Percentiles rank a stretch among this genome's conserved stretches.
These are phyloP conservation scores for Backusella liffmaniae DNA, from an alignment of 192 early-diverging fungal genomes.

Conservation along the genomic window DNA sequence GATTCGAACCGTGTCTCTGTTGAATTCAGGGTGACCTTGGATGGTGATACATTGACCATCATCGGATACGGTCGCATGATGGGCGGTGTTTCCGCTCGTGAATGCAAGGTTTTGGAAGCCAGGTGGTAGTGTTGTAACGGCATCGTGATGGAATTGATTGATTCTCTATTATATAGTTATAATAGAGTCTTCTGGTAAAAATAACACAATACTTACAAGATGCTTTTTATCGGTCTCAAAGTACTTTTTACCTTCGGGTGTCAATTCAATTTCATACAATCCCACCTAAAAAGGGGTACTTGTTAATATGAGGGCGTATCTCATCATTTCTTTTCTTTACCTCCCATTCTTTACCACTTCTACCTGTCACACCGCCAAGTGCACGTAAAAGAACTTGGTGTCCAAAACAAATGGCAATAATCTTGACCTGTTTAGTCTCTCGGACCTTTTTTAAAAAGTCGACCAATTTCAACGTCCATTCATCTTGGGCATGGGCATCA, in stretches of 20 bases:
- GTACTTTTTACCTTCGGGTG: conserved; percentile 36
- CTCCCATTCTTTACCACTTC: conserved; percentile 75
- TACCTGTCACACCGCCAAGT: conserved; percentile 51
- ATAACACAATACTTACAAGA: conserved; percentile 13
- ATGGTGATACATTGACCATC: conserved; percentile 56
- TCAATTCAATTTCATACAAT: conserved; percentile 36
- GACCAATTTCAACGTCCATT: conserved; percentile 65
- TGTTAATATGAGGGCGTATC: neutral
- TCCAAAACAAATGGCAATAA: conserved; percentile 82
- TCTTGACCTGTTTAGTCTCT: conserved; percentile 37
- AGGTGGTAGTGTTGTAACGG: conserved; percentile 59
- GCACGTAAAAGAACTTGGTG: conserved; percentile 81
- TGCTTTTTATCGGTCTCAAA: conserved; percentile 19
- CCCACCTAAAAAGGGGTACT: conserved; percentile 39
- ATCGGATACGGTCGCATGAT: conserved; percentile 62
- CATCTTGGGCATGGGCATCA: conserved; percentile 61
- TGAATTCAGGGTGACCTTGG: conserved; percentile 76
- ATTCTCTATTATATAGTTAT: conserved; percentile 34
- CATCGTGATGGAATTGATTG: conserved; percentile 70
- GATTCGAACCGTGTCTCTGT: conserved; percentile 37
- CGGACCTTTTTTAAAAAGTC: conserved; percentile 47
- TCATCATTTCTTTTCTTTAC: conserved; percentile 38
- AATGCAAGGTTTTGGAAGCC: conserved; percentile 56
- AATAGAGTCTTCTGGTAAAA: too few species aligned
- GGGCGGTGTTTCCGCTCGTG: conserved; percentile 47